A percentile compares a stretch with the other conserved stretches of the same genome.
Evolutionary conservation across 2,329 filamentous ascomycete species (phyloP).

Genomic region (Pseudogymnoascus verrucosus): DNA sequence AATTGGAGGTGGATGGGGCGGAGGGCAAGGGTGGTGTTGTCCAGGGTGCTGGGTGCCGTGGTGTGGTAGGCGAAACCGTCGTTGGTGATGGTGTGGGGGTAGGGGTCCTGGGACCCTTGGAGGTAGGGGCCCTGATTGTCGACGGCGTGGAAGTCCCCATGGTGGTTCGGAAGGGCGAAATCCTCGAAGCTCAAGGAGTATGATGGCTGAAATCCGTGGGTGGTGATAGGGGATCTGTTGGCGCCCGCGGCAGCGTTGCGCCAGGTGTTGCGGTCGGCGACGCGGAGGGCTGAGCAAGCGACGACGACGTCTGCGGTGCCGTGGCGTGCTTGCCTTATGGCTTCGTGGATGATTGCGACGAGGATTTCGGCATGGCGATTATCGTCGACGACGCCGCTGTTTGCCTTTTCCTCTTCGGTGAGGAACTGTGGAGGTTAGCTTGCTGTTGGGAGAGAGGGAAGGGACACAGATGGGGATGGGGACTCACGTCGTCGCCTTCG

Average conservation of each 20-base stretch:
- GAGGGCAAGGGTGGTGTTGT: not conserved
- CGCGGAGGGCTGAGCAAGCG: not conserved
- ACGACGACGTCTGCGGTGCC: not conserved
- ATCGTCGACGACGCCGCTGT: not conserved
- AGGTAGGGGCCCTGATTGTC: not conserved
- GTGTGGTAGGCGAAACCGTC: not conserved
- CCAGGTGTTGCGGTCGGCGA: not conserved
- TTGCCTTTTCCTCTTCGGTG: not conserved
- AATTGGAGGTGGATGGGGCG: not conserved
- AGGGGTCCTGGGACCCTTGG: not conserved
- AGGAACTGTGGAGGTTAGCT: not conserved
- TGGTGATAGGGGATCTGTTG: not conserved
- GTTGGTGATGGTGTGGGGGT: not conserved
- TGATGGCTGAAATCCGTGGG: too few relatives aligned
- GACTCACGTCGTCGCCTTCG: not conserved
- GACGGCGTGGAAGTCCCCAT: not conserved
- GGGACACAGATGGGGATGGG: not conserved
- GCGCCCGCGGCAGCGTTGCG: not conserved
- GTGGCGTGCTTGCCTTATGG: not conserved
- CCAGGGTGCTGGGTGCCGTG: not conserved
- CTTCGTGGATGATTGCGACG: not conserved
- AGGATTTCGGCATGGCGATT: not conserved
- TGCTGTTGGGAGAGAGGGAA: not conserved
- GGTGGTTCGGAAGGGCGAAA: not conserved
- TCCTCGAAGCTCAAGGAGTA: not conserved